Evolutionary conservation across 2,329 filamentous ascomycete species (phyloP).

Genomic region (Thelonectria discophora): DNA sequence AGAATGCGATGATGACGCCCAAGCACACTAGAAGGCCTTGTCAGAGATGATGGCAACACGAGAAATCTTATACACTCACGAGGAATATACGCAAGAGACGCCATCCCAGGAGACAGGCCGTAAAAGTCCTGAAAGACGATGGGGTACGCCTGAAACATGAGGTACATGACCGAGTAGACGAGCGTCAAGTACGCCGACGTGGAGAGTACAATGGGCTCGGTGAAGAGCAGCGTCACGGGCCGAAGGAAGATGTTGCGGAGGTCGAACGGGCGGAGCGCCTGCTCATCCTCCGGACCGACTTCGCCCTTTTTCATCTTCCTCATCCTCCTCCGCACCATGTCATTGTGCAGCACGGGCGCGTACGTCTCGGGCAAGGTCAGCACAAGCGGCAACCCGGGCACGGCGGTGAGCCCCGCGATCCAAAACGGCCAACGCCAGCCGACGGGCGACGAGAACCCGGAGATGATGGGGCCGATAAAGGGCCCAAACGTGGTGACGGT

Average conservation of each 20-base stretch:
- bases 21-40: constrained; percentile 36
- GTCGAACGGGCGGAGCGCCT: constrained; percentile 48
- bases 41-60: background rate
- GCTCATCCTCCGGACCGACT: constrained; percentile 26
- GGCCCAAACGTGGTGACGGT: constrained; percentile 45
- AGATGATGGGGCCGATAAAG: constrained; percentile 61
- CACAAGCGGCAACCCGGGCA: constrained; percentile 43
- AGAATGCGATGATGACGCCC: constrained; percentile 39
- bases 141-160: constrained; percentile 61
- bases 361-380: constrained; percentile 58
- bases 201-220: constrained; percentile 60
- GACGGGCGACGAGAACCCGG: constrained; percentile 59
- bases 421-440: constrained; percentile 54
- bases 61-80: constrained; percentile 47
- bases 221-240: constrained; percentile 57
- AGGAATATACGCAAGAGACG: constrained; percentile 58
- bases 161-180: constrained; percentile 61
- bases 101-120: constrained; percentile 56
- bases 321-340: constrained; percentile 54
- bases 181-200: constrained; percentile 60
- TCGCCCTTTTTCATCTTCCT: constrained; percentile 54
- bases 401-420: constrained; percentile 47
- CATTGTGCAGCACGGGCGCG: constrained; percentile 59
- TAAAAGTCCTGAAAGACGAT: constrained; percentile 57
- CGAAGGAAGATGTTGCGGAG: constrained; percentile 59